Evolutionary conservation across 192 early-diverging fungal genomes (phyloP).

Genomic region (Coemansia aciculifera): DNA sequence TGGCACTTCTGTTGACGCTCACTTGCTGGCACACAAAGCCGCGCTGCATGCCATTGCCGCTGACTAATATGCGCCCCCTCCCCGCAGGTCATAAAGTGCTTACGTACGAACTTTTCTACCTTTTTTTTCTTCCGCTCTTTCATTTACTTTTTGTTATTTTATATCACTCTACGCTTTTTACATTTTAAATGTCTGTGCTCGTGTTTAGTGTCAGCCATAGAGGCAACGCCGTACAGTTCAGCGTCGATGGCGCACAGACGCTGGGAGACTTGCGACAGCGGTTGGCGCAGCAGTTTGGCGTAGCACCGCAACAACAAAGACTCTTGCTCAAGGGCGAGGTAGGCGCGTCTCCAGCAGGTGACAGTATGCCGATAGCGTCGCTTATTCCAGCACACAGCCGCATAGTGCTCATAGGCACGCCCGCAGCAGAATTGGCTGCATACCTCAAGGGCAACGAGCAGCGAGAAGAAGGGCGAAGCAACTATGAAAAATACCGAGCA

Average conservation of each 20-base stretch:
- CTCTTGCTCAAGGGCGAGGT: slow-evolving; percentile 32
- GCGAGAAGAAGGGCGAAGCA: slow-evolving; percentile 23
- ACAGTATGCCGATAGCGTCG: neutral
- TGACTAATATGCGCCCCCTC: slow-evolving; percentile 6
- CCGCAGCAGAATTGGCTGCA: slow-evolving; percentile 13
- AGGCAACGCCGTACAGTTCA: slow-evolving; percentile 15
- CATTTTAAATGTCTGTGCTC: slow-evolving; percentile 2
- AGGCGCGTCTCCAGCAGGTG: neutral
- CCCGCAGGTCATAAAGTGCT: neutral
- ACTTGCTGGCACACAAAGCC: slow-evolving; percentile 39
- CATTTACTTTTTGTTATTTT: neutral
- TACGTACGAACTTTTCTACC: neutral
- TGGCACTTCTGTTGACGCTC: neutral
- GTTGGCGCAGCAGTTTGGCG: slow-evolving; percentile 25
- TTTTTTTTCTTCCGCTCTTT: slow-evolving; percentile 2
- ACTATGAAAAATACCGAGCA: slow-evolving; percentile 23
- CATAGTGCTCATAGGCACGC: slow-evolving; percentile 39
- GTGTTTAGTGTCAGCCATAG: slow-evolving; percentile 29
- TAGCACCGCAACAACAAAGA: slow-evolving; percentile 29
- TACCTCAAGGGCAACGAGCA: slow-evolving; percentile 5
- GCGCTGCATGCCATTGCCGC: slow-evolving; percentile 39
- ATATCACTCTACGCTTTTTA: neutral
- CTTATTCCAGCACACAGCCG: slow-evolving; percentile 16
- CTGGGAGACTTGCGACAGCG: slow-evolving; percentile 27
- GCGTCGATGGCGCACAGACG: slow-evolving; percentile 6